Base-by-base conservation (phyloP, 177 flowering plant genomes). In the Vitis hybrid region DNA sequence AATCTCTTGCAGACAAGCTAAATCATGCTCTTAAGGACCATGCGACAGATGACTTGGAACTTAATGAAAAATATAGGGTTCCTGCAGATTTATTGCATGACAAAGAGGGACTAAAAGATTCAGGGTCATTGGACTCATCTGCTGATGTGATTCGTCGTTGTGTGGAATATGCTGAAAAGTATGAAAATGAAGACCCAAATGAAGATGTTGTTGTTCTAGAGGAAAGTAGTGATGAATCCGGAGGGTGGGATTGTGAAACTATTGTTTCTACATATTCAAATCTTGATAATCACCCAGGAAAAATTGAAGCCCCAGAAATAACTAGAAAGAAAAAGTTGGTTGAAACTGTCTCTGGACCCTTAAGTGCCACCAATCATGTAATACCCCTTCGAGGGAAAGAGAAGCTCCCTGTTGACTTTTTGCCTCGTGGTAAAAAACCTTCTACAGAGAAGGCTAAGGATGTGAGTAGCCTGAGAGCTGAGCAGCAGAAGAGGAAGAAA, bases 251-350 rank as follows among this genome's bases (percentile, higher is more conserved):
- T 74, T 95, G 97, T 81, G 99, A 95, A 70, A 89, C 97, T 16
- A 84, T 95, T 10, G 69, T 95, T 51, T 77, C 97, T 22, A 93
- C 99, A 21, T 95, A 87, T 73, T 91, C 99, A 19, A 95, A 89
- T 78, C 91, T 95, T 65, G 98, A 95, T 78, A 93, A 95, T 71
- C 98, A 93, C 73, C 99, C 98, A 75, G 93, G 88, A 31, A 88
- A 85, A 81, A 95, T 95, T 73, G 87, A 51, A 72, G 91, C 87
- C 64, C 98, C 96, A 45, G 84, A 58, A 39, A 58, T 45, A 26
- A 55, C 77, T 61, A 84, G 92, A 70, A 88, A 72, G 80, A 92
- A 88, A 80, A 86, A 77, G 79, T 62, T 88, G 63, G 51, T 83
- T 66, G 77, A 85, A 76, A 70, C 87, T 45, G 39, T 84, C 3